Conservation (phyloP, 2,329 filamentous ascomycete species). For the Fusarium verticillioides region DNA sequence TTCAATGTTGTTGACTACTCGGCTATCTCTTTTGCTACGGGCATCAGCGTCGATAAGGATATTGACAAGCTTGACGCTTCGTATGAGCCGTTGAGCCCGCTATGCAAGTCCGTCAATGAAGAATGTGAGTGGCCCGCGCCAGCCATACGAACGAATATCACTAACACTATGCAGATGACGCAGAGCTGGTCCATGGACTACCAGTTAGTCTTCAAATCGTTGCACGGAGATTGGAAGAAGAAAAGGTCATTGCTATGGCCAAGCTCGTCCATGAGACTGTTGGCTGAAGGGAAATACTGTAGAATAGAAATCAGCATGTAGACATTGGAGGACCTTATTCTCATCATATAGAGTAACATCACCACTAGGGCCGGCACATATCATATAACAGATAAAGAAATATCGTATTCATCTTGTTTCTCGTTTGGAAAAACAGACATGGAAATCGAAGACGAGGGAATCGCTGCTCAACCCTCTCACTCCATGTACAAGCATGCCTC, state of each 20-base stretch:
- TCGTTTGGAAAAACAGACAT: constrained; percentile 31
- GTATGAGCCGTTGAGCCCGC: constrained; percentile 50
- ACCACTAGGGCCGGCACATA: no score
- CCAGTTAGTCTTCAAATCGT: constrained; percentile 58
- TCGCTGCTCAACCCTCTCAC: constrained; percentile 6
- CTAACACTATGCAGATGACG: constrained; percentile 49
- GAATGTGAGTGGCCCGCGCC: constrained; percentile 54
- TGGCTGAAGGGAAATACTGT: background rate
- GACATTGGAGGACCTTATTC: background rate
- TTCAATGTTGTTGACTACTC: constrained; percentile 63
- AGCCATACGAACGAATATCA: accelerated
- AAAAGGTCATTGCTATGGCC: constrained; percentile 52
- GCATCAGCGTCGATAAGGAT: constrained; percentile 53
- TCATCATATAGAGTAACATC: background rate
- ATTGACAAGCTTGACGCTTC: constrained; percentile 49
- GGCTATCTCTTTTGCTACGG: constrained; percentile 59
- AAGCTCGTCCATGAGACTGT: constrained; percentile 11
- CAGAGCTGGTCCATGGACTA: constrained; percentile 53
- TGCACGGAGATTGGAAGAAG: constrained; percentile 55
- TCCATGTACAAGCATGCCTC: constrained; percentile 15
- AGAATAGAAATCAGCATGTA: background rate
- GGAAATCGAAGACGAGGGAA: constrained; percentile 24
- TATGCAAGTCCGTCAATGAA: constrained; percentile 52
- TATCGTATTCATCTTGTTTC: constrained; percentile 42
- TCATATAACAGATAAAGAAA: constrained; percentile 33